Conservation (phyloP, 1,284 basidiomycete genomes). For the Trichosporon faecale region DNA sequence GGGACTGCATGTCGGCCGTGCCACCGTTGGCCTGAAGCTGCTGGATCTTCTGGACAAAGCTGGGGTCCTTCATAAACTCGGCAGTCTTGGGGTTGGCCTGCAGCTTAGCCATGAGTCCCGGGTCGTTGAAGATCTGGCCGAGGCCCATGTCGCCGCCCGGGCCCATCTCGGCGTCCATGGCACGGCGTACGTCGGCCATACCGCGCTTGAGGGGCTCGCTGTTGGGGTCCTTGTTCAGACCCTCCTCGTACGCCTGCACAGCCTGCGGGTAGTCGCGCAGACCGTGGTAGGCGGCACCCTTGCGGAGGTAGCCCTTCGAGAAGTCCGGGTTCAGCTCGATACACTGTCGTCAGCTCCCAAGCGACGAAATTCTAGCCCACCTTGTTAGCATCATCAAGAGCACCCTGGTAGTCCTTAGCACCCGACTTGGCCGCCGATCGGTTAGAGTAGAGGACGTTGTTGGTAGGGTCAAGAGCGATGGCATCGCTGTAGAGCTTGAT, state of each 20-base stretch:
- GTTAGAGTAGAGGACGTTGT: slow-evolving; percentile 91
- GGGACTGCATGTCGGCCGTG: slow-evolving; percentile 48
- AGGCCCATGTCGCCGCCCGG: slow-evolving; percentile 58
- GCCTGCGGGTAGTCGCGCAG: slow-evolving; percentile 74
- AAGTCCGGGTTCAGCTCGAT: slow-evolving; percentile 77
- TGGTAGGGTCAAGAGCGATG: slow-evolving; percentile 74
- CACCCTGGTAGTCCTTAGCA: slow-evolving; percentile 71
- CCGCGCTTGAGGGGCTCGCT: slow-evolving; percentile 80
- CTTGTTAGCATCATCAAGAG: slow-evolving; percentile 86
- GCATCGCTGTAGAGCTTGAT: slow-evolving; percentile 79
- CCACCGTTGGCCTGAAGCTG: slow-evolving; percentile 50
- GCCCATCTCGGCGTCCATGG: slow-evolving; percentile 51
- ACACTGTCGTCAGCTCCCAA: slow-evolving; percentile 42
- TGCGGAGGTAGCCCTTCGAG: slow-evolving; percentile 87
- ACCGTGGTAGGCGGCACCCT: slow-evolving; percentile 93
- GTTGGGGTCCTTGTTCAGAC: slow-evolving; percentile 72
- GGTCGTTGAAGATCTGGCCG: slow-evolving; percentile 79
- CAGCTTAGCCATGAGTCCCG: slow-evolving; percentile 76
- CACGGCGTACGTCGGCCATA: slow-evolving; percentile 77
- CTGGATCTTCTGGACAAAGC: slow-evolving; percentile 65
- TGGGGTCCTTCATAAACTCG: slow-evolving; percentile 75
- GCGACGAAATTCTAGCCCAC: slow-evolving; percentile 53
- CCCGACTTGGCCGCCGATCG: slow-evolving; percentile 85
- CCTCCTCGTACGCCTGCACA: slow-evolving; percentile 63
- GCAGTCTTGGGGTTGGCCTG: slow-evolving; percentile 80